phyloP scores from a whole-genome alignment of 768 basidiomycete species.

The Rhizopogon salebrosus region DNA sequence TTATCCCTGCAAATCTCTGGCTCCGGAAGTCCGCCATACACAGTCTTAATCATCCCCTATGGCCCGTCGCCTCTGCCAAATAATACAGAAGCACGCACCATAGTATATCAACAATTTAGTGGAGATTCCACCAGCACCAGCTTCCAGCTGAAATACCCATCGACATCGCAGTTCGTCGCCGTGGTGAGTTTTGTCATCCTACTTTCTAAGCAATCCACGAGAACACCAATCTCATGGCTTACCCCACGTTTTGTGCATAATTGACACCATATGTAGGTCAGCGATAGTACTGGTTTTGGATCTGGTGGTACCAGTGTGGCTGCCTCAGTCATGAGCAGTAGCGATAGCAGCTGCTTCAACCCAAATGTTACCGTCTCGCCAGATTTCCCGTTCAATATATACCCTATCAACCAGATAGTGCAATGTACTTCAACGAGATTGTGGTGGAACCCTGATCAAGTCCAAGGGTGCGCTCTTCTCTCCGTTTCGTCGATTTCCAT shows the following conservation, averaged over 20 bases:
- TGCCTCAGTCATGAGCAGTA: conserved; percentile 46
- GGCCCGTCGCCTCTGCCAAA: conserved; percentile 59
- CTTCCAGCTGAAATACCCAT: conserved; percentile 62
- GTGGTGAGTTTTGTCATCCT: conserved; percentile 49
- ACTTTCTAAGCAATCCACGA: neutral
- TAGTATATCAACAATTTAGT: conserved; percentile 51
- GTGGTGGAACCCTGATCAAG: conserved; percentile 53
- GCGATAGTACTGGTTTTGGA: conserved; percentile 58
- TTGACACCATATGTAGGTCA: conserved; percentile 40
- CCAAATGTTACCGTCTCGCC: conserved; percentile 41
- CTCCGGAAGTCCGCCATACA: conserved; percentile 63
- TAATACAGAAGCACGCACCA: conserved; percentile 58
- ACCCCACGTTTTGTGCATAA: neutral
- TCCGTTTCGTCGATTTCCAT: neutral
- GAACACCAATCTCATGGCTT: neutral
- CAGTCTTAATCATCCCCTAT: conserved; percentile 59
- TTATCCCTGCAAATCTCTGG: conserved; percentile 57
- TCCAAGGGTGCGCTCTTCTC: conserved; percentile 44
- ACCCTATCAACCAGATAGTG: conserved; percentile 57
- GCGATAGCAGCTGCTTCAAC: conserved; percentile 59
- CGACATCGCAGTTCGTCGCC: conserved; percentile 67
- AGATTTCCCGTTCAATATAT: conserved; percentile 54
- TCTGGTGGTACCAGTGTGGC: conserved; percentile 72
- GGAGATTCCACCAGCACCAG: conserved; percentile 33
- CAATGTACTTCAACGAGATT: conserved; percentile 61